Percentiles rank a stretch among this genome's conserved stretches.
Evolutionary conservation across 768 basidiomycete species (phyloP).

Genomic region (Hericium rajendrae): DNA sequence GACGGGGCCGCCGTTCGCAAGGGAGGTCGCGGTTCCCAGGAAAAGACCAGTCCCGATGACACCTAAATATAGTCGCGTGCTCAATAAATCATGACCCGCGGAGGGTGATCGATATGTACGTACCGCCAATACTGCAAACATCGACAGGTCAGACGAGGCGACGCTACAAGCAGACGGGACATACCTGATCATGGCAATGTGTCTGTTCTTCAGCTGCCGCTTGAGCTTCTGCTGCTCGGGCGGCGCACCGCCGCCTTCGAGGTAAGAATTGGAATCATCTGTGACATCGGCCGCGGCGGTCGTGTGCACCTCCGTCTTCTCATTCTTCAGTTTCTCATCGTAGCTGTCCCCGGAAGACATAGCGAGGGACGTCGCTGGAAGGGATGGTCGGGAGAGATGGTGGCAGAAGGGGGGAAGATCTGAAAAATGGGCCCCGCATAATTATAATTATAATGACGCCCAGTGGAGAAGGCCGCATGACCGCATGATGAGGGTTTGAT

Average conservation of each 20-base stretch:
- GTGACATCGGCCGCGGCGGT: not conserved
- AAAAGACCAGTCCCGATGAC: constrained; percentile 32
- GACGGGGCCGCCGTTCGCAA: constrained; percentile 56
- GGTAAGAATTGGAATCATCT: not conserved
- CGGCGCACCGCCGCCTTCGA: not conserved
- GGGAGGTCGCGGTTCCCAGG: constrained; percentile 37
- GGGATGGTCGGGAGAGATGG: not conserved
- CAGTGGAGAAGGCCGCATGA: too few species aligned
- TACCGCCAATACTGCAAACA: constrained; percentile 23
- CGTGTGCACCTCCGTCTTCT: not conserved
- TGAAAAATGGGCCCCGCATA: too few species aligned
- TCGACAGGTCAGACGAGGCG: constrained; percentile 1
- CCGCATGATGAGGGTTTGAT: too few species aligned
- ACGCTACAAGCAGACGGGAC: not conserved
- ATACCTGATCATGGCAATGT: constrained; percentile 75
- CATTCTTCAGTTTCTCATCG: constrained; percentile 8
- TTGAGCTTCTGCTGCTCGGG: constrained; percentile 12
- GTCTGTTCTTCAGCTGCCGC: constrained; percentile 41
- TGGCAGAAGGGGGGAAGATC: too few species aligned
- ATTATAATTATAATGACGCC: too few species aligned
- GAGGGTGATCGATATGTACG: not conserved
- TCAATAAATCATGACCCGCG: not conserved
- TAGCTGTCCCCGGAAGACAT: constrained; percentile 10
- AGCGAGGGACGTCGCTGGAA: constrained; percentile 14
- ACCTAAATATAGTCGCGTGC: constrained; percentile 1